A percentile compares a stretch with the other conserved stretches of the same genome.
phyloP scores from a whole-genome alignment of 2,329 filamentous ascomycete species.

The Knufia petricola region DNA sequence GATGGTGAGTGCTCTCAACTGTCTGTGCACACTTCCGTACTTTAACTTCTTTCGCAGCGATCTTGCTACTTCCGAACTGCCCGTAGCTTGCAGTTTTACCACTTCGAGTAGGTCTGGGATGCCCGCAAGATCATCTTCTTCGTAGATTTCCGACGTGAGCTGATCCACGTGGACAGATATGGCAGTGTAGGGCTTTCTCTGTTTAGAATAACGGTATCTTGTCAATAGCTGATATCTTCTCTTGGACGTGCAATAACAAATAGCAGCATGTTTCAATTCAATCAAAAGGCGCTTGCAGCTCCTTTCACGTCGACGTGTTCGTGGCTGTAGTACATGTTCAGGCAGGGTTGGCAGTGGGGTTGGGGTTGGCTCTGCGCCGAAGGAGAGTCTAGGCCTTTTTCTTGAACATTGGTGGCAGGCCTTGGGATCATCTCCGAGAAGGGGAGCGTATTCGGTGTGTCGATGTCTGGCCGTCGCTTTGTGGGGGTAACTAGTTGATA shows the following conservation, averaged over 20 bases:
- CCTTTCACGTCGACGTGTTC: conserved; percentile 11
- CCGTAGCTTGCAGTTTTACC: conserved; percentile 77
- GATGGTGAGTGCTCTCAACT: conserved; percentile 77
- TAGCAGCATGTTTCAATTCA: conserved; percentile 16
- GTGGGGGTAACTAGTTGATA: background rate
- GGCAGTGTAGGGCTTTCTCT: conserved; percentile 81
- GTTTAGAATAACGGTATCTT: conserved; percentile 23
- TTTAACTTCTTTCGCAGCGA: conserved; percentile 97
- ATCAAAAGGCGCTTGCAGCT: conserved; percentile 17
- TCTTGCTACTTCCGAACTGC: conserved; percentile 79
- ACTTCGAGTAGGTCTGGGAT: conserved; percentile 92
- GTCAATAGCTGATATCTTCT: conserved; percentile 23
- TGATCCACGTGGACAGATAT: conserved; percentile 88
- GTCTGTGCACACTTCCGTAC: conserved; percentile 88
- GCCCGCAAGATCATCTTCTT: conserved; percentile 83
- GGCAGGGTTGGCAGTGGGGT: conserved; percentile 10
- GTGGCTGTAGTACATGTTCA: conserved; percentile 6
- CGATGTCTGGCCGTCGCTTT: conserved; percentile 5
- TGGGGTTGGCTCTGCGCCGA: conserved; percentile 20
- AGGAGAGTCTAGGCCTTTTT: conserved; percentile 16
- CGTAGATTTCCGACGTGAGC: conserved; percentile 78
- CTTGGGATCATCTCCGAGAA: conserved; percentile 8
- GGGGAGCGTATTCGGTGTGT: conserved; percentile 10
- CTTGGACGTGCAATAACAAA: conserved; percentile 19
- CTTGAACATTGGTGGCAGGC: conserved; percentile 17